These are phyloP conservation scores for Wallacemonas sp. DNA, from an alignment of 208 protist genomes.

Conservation along the genomic window DNA sequence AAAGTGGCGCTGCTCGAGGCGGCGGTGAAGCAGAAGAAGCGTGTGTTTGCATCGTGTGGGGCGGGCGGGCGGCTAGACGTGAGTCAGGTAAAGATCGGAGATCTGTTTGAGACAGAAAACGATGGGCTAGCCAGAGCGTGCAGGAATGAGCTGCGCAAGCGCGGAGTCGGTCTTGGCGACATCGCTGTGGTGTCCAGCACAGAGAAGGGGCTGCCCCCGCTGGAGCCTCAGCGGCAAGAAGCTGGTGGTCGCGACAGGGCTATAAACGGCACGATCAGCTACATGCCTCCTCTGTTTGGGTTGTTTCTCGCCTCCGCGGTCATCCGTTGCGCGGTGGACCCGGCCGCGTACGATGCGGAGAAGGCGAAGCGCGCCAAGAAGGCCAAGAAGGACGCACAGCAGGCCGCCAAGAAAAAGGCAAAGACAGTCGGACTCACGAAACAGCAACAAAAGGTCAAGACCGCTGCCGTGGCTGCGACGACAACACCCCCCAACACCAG, in stretches of 20 bases:
- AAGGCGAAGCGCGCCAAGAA: constrained; percentile 35
- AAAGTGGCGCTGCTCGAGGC: constrained; percentile 82
- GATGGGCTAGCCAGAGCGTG: constrained; percentile 71
- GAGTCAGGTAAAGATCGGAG: constrained; percentile 48
- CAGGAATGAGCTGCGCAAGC: constrained; percentile 64
- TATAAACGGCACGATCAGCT: constrained; percentile 90
- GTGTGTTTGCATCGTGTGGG: constrained; percentile 77
- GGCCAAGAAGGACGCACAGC: constrained; percentile 32
- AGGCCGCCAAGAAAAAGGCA: constrained; percentile 22
- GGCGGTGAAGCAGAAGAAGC: constrained; percentile 50
- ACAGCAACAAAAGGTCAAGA: constrained; percentile 5
- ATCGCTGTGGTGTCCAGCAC: constrained; percentile 74
- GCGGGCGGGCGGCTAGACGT: constrained; percentile 86
- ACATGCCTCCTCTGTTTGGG: constrained; percentile 89
- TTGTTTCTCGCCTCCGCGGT: constrained; percentile 76
- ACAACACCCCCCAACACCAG: not conserved
- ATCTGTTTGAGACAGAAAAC: constrained; percentile 83
- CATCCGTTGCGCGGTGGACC: constrained; percentile 64
- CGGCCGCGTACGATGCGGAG: constrained; percentile 44
- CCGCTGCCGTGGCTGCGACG: not conserved
- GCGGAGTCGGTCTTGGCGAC: constrained; percentile 42
- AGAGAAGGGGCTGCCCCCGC: constrained; percentile 52
- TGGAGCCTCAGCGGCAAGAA: constrained; percentile 80
- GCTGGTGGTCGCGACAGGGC: constrained; percentile 70
- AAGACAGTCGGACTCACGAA: constrained; percentile 15